These are phyloP conservation scores for Neurospora sp. DNA, from an alignment of 495 filamentous ascomycete species.

Conservation along the genomic window DNA sequence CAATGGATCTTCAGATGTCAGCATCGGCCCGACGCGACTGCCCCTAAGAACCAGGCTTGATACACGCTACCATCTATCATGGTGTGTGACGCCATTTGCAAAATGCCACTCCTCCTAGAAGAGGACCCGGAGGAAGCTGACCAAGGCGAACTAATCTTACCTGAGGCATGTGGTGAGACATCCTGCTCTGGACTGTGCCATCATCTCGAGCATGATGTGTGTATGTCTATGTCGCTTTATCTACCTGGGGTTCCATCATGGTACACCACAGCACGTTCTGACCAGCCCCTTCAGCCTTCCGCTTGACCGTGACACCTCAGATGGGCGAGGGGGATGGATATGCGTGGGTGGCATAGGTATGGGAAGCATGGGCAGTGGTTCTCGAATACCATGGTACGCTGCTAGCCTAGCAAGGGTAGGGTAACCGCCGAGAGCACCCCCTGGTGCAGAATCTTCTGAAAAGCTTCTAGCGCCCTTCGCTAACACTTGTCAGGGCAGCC, in stretches of 20 bases:
- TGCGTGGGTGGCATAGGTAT: background rate
- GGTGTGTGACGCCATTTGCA: background rate
- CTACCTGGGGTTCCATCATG: background rate
- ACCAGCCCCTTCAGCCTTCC: background rate
- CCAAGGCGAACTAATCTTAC: background rate
- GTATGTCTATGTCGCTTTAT: background rate
- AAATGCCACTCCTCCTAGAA: background rate
- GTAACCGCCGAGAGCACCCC: background rate
- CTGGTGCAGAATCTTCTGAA: constrained; percentile 11
- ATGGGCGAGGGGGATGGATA: background rate
- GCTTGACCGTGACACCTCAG: background rate
- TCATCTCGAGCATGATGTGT: background rate
- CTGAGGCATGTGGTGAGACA: background rate
- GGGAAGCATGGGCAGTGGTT: background rate
- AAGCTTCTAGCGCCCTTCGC: constrained; percentile 12
- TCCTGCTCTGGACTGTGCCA: background rate
- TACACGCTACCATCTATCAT: background rate
- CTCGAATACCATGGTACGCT: background rate
- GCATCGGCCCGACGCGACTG: background rate
- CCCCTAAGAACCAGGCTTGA: background rate
- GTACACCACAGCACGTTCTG: background rate
- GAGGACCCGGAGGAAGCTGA: background rate
- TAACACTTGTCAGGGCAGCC: background rate
- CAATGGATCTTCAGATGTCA: background rate
- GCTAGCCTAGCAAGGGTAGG: background rate